Conservation (phyloP, 2,329 filamentous ascomycete genomes). For the Fusarium sublunatum region DNA sequence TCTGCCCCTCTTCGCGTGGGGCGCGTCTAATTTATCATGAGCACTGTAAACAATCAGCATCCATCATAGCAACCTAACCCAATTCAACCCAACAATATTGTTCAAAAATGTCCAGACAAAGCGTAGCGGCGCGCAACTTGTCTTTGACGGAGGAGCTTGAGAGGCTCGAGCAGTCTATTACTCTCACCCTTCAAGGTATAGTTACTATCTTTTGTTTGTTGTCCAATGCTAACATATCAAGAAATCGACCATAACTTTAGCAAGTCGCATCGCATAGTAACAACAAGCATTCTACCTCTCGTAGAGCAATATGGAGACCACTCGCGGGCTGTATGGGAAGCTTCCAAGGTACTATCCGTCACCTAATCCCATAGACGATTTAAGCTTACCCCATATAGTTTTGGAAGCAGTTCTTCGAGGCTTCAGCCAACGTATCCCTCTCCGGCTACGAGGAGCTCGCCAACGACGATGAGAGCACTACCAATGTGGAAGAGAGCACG, state of each 20-base stretch:
- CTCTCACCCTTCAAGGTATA: constrained; percentile 88
- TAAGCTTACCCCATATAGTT: constrained; percentile 67
- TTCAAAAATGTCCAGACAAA: constrained; percentile 61
- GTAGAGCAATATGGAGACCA: constrained; percentile 97
- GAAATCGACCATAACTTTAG: constrained; percentile 99
- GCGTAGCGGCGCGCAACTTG: constrained; percentile 65
- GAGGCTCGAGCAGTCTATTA: constrained; percentile 95
- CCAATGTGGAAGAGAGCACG: constrained; percentile 62
- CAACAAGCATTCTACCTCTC: constrained; percentile 88
- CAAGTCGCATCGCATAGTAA: constrained; percentile 95
- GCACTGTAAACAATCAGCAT: constrained; percentile 17
- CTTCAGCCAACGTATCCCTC: constrained; percentile 95
- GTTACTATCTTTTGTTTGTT: not conserved
- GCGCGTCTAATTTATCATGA: constrained; percentile 40
- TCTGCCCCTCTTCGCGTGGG: constrained; percentile 52
- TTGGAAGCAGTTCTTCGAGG: constrained; percentile 99
- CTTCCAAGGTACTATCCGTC: constrained; percentile 76
- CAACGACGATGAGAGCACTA: constrained; percentile 70
- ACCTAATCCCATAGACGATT: not conserved
- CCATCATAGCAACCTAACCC: constrained; percentile 11
- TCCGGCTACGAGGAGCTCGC: constrained; percentile 91
- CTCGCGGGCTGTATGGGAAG: constrained; percentile 94
- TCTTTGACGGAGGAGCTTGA: constrained; percentile 95
- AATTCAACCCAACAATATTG: not conserved
- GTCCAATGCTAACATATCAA: constrained; percentile 51